A percentile compares a stretch with the other conserved stretches of the same genome.
Conservation (phyloP, 345 rosid genomes). For the Salix suchowensis region DNA sequence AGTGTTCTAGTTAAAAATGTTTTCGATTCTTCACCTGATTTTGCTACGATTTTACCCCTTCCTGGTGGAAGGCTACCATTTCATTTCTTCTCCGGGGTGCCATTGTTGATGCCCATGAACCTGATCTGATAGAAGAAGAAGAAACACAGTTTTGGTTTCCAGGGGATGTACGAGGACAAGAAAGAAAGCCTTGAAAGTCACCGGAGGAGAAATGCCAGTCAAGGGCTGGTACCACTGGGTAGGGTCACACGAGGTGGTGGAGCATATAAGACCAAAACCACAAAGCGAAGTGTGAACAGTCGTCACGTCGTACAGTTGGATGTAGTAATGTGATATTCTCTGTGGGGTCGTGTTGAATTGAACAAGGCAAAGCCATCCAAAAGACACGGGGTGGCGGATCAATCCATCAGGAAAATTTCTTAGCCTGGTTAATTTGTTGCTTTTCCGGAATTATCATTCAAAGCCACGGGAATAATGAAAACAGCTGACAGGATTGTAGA, state of each 20-base stretch:
- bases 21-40: background rate
- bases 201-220: background rate
- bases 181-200: background rate
- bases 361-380: too few species aligned
- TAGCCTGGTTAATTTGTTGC: background rate
- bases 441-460: background rate
- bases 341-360: background rate
- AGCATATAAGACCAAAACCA: background rate
- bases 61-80: background rate
- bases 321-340: background rate
- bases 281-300: background rate
- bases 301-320: background rate
- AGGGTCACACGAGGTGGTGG: background rate
- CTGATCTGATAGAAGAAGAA: background rate
- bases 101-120: conserved; percentile 1
- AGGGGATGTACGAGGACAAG: background rate
- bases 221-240: background rate
- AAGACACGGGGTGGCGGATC: background rate
- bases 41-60: conserved; percentile 1
- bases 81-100: background rate
- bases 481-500: background rate
- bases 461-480: background rate
- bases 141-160: background rate
- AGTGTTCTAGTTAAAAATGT: background rate
- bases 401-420: background rate